phyloP scores from a whole-genome alignment of 371 early-diverging fungal genomes.

The Mortierella sp. region DNA sequence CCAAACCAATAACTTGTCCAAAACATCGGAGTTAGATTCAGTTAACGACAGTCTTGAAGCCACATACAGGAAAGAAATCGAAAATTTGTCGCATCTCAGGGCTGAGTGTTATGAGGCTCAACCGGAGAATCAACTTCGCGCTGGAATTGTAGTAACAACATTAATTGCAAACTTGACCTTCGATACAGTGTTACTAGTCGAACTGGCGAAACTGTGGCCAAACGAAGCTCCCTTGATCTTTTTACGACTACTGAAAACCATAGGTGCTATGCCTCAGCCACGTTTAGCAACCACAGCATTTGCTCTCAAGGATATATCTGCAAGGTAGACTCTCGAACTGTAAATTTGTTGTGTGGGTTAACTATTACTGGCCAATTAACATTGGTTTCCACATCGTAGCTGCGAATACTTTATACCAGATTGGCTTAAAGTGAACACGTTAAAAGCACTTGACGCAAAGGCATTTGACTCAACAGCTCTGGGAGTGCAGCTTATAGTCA shows the following conservation, averaged over 20 bases:
- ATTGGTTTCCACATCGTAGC: constrained; percentile 10
- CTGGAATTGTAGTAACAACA: not conserved
- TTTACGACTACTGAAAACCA: constrained; percentile 15
- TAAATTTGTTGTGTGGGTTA: not conserved
- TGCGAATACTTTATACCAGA: constrained; percentile 27
- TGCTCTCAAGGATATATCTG: constrained; percentile 38
- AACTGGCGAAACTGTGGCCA: constrained; percentile 26
- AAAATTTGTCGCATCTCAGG: not conserved
- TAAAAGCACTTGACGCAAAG: not conserved
- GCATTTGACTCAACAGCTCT: constrained; percentile 5
- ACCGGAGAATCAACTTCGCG: not conserved
- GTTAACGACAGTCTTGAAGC: not conserved
- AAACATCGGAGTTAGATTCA: not conserved
- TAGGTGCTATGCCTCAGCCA: constrained; percentile 26
- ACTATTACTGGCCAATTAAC: not conserved
- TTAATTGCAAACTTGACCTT: constrained; percentile 33
- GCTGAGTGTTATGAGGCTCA: not conserved
- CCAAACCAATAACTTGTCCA: constrained; percentile 16
- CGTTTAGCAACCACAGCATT: constrained; percentile 19
- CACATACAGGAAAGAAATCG: not conserved
- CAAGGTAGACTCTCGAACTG: constrained; percentile 17
- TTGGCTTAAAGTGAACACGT: constrained; percentile 1
- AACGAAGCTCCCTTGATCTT: constrained; percentile 22
- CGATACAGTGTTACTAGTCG: constrained; percentile 32
- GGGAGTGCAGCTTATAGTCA: constrained; percentile 13